phyloP scores from a whole-genome alignment of 2,329 filamentous ascomycete species.

The Achaetomium macrosporum region DNA sequence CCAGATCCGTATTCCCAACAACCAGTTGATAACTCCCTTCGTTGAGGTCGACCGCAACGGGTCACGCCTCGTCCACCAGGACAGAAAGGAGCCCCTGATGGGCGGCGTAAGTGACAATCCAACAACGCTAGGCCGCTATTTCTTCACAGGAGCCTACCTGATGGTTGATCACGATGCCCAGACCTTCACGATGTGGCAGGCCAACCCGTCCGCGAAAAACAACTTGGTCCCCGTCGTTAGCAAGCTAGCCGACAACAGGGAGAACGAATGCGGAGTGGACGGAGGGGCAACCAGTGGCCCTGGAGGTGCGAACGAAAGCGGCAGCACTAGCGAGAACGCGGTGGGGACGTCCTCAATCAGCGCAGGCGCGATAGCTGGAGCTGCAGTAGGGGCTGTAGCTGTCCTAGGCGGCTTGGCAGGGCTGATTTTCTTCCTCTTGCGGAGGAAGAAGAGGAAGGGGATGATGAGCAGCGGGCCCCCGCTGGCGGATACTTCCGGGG shows the following conservation, averaged over 20 bases:
- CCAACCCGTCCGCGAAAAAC: slow-evolving; percentile 25
- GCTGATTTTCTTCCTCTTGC: neutral
- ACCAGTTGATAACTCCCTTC: slow-evolving; percentile 28
- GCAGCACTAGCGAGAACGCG: neutral
- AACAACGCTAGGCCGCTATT: slow-evolving; percentile 30
- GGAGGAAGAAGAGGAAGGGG: neutral
- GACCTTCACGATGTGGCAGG: slow-evolving; percentile 33
- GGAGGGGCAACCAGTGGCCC: neutral
- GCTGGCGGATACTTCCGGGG: neutral
- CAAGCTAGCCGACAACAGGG: neutral
- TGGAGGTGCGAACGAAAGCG: neutral
- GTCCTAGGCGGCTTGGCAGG: neutral
- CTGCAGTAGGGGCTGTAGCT: neutral
- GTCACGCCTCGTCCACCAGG: slow-evolving; percentile 16
- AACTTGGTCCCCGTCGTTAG: neutral
- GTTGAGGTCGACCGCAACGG: slow-evolving; percentile 27
- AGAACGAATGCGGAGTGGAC: neutral
- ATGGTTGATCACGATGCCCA: slow-evolving; percentile 32
- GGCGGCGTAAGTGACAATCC: slow-evolving; percentile 5
- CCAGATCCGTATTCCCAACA: slow-evolving; percentile 27
- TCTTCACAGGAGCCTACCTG: slow-evolving; percentile 32
- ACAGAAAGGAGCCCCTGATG: neutral
- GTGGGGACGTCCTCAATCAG: neutral
- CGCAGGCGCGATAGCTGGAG: neutral
- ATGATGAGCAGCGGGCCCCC: neutral